phyloP scores from a whole-genome alignment of 169 alveolate species.

The Plasmodium malariae region DNA sequence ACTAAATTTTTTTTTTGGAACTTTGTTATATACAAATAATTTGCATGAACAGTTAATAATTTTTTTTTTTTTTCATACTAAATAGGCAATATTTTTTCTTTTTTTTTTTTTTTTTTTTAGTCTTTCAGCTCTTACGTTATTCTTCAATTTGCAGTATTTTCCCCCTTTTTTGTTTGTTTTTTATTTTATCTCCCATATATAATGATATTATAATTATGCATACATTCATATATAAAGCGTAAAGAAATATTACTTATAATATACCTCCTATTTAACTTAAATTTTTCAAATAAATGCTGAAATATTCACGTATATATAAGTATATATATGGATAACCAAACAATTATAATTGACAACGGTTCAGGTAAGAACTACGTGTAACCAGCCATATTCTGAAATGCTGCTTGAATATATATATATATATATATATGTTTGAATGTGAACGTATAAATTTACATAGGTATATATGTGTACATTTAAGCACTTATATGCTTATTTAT shows the following conservation, averaged over 20 bases:
- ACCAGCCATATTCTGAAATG: not conserved
- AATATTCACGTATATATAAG: constrained; percentile 2
- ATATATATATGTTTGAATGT: not conserved
- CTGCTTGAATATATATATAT: not conserved
- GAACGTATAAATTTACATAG: too few species aligned
- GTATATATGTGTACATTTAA: too few species aligned
- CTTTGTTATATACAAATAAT: not conserved
- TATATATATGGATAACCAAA: constrained; percentile 52
- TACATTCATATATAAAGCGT: too few species aligned
- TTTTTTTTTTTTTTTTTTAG: constrained; percentile 17
- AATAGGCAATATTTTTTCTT: not conserved
- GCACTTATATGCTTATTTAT: too few species aligned
- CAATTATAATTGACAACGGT: constrained; percentile 69
- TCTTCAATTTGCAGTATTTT: too few species aligned
- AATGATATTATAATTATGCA: too few species aligned
- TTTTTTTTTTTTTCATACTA: not conserved
- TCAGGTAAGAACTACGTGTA: constrained; percentile 27
- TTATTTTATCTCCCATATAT: too few species aligned
- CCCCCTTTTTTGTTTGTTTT: too few species aligned
- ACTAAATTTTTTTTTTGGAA: not conserved
- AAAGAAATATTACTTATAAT: too few species aligned
- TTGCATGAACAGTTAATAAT: not conserved
- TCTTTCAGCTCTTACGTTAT: too few species aligned
- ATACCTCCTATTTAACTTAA: too few species aligned
- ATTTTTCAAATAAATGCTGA: too few species aligned